A percentile compares a stretch with the other conserved stretches of the same genome.
These are phyloP conservation scores for Macaranga tanarius DNA, from an alignment of 441 rosid genomes.

Conservation along the genomic window DNA sequence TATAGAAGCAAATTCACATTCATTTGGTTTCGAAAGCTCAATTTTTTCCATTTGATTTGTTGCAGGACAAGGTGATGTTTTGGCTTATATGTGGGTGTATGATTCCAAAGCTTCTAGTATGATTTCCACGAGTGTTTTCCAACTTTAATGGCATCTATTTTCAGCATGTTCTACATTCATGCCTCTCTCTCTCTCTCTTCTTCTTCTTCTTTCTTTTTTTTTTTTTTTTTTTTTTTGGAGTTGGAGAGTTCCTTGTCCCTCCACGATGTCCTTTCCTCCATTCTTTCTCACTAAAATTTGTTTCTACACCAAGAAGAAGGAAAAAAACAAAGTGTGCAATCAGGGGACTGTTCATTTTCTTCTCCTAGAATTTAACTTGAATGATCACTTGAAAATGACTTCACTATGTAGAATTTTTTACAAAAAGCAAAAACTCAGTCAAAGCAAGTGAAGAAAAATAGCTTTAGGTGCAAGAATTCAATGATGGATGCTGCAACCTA, in stretches of 20 bases:
- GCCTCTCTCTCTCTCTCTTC: too few species aligned
- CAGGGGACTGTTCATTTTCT: not conserved
- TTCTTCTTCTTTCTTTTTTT: too few species aligned
- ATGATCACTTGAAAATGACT: too few species aligned
- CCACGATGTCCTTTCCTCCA: too few species aligned
- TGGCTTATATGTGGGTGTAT: not conserved
- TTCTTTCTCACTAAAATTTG: too few species aligned
- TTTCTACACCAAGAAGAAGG: not conserved
- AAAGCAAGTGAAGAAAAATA: not conserved
- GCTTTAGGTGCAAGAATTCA: not conserved
- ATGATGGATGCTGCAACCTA: not conserved
- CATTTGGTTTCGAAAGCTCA: not conserved
- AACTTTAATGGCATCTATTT: not conserved
- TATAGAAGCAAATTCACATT: not conserved
- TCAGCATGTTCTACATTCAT: not conserved
- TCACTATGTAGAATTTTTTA: too few species aligned
- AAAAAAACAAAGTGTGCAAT: not conserved
- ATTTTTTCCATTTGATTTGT: not conserved
- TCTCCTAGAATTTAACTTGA: too few species aligned
- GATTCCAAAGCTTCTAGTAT: not conserved
- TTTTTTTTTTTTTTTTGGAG: not conserved
- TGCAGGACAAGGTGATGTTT: not conserved
- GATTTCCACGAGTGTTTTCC: not conserved
- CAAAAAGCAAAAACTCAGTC: not conserved
- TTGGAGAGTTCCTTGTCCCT: not conserved